A percentile compares a stretch with the other conserved stretches of the same genome.
Evolutionary conservation across 2,329 filamentous ascomycete genomes (phyloP).

Genomic region (Akanthomyces dipterigenus): DNA sequence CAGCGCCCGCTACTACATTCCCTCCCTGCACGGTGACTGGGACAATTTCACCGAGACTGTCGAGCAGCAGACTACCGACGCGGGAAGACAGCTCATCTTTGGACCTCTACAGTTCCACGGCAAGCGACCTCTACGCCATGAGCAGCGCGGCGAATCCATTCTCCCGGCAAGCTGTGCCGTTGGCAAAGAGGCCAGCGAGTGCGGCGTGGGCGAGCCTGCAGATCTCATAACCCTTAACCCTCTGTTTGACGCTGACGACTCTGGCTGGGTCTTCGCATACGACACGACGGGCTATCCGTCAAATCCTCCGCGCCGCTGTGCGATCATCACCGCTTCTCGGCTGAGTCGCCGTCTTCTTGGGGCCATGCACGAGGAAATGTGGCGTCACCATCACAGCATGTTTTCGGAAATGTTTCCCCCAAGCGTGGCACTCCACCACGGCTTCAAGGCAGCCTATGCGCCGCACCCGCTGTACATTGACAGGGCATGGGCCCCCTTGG

Average conservation of each 20-base stretch:
- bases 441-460: conserved; percentile 70
- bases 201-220: conserved; percentile 64
- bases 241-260: conserved; percentile 63
- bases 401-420: conserved; percentile 77
- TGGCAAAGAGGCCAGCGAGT: conserved; percentile 44
- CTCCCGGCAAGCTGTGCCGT: conserved; percentile 50
- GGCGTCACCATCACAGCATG: conserved; percentile 60
- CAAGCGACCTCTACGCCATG: conserved; percentile 39
- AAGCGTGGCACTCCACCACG: conserved; percentile 64
- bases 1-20: conserved; percentile 70
- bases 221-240: conserved; percentile 75
- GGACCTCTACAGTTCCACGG: conserved; percentile 55
- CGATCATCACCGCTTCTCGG: conserved; percentile 66
- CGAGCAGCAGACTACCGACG: conserved; percentile 49
- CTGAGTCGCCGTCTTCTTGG: conserved; percentile 59
- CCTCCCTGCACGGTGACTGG: conserved; percentile 62
- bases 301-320: conserved; percentile 59
- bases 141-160: conserved; percentile 44
- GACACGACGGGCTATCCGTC: conserved; percentile 64
- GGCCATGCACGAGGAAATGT: conserved; percentile 71
- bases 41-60: conserved; percentile 64
- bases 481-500: conserved; percentile 62
- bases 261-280: conserved; percentile 65
- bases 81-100: conserved; percentile 54
- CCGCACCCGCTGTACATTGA: conserved; percentile 79